A percentile compares a stretch with the other conserved stretches of the same genome.
These are phyloP conservation scores for Colletotrichum agaves DNA, from an alignment of 2,329 filamentous ascomycete genomes.

Conservation along the genomic window DNA sequence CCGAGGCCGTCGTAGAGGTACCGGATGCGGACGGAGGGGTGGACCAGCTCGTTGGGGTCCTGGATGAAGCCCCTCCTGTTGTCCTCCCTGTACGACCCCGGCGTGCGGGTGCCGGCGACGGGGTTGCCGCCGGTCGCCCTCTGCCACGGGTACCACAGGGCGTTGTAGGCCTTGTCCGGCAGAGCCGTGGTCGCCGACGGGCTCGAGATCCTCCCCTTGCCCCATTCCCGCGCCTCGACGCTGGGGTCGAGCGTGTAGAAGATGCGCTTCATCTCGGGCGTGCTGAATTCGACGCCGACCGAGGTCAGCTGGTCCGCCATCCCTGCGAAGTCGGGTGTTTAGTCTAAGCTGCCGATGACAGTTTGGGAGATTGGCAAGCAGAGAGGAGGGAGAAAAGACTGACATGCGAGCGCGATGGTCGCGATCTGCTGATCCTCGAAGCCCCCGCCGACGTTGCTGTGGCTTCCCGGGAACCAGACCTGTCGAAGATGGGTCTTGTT, in stretches of 20 bases:
- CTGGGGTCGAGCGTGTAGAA: conserved; percentile 36
- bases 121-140: conserved; percentile 12
- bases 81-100: conserved; percentile 42
- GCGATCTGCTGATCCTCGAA: conserved; percentile 50
- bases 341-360: background rate
- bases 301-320: conserved; percentile 42
- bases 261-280: conserved; percentile 38
- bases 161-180: conserved; percentile 26
- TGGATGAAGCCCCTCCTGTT: conserved; percentile 1
- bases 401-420: conserved; percentile 41
- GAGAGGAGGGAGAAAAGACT: background rate
- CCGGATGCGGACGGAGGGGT: conserved; percentile 47
- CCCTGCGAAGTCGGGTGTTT: conserved; percentile 7
- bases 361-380: too few species aligned
- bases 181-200: conserved; percentile 23
- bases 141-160: conserved; percentile 17
- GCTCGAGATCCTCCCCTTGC: conserved; percentile 38
- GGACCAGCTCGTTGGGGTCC: conserved; percentile 43
- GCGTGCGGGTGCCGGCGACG: conserved; percentile 37
- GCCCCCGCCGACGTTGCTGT: conserved; percentile 70
- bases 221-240: conserved; percentile 37
- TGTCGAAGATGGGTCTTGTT: conserved; percentile 38
- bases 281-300: conserved; percentile 41
- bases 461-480: conserved; percentile 67
- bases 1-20: conserved; percentile 45